Conservation (phyloP, 495 filamentous ascomycete genomes). For the Bombardia bombarda region DNA sequence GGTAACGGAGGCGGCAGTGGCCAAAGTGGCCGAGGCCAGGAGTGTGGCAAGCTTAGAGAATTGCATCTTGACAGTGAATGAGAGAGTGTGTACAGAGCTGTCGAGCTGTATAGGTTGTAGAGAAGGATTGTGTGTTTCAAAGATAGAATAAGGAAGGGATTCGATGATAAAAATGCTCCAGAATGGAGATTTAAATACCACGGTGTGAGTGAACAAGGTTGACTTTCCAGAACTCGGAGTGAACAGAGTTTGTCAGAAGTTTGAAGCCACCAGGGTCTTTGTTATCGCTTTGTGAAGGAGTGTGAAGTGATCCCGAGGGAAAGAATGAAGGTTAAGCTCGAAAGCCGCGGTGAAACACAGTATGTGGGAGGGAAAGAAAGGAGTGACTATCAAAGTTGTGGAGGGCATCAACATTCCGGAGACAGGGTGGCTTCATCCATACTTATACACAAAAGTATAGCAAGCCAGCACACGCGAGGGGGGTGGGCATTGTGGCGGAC, state of each 20-base stretch:
- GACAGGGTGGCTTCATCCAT: neutral
- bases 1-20: slow-evolving; percentile 33
- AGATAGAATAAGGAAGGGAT: too few species aligned
- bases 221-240: too few species aligned
- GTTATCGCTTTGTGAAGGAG: too few species aligned
- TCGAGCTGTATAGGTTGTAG: neutral
- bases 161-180: too few species aligned
- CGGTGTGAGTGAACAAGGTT: neutral
- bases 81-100: neutral
- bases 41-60: slow-evolving; percentile 18
- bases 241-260: too few species aligned
- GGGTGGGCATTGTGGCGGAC: neutral
- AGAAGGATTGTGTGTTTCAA: too few species aligned
- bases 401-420: neutral
- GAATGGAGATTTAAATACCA: neutral
- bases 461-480: neutral
- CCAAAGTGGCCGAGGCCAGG: slow-evolving; percentile 21
- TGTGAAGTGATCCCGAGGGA: too few species aligned
- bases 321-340: neutral
- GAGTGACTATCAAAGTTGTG: neutral
- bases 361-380: neutral
- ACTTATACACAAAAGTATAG: slow-evolving; percentile 6
- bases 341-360: too few species aligned
- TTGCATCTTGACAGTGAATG: slow-evolving; percentile 23
- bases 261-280: too few species aligned